phyloP scores from a whole-genome alignment of 2,329 filamentous ascomycete genomes.

The Exophiala dermatitidis region DNA sequence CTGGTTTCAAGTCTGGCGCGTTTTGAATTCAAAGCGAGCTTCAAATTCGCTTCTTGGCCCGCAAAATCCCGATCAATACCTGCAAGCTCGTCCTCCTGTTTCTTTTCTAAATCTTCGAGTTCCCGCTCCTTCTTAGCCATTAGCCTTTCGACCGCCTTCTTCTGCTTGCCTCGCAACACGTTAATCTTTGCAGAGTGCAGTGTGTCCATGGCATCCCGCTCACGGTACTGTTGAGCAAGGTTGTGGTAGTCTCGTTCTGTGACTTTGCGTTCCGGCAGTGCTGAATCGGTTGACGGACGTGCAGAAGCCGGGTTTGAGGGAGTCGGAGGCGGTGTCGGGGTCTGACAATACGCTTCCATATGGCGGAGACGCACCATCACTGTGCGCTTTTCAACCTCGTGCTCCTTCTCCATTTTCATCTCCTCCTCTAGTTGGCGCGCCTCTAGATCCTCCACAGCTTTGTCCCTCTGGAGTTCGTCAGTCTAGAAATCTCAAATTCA shows the following conservation, averaged over 20 bases:
- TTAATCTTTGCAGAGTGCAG: slow-evolving; percentile 42
- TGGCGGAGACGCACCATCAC: slow-evolving; percentile 41
- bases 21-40: slow-evolving; percentile 32
- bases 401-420: slow-evolving; percentile 40
- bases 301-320: slow-evolving; percentile 25
- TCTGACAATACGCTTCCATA: slow-evolving; percentile 43
- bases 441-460: slow-evolving; percentile 34
- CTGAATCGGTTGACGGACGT: slow-evolving; percentile 19
- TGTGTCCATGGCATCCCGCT: slow-evolving; percentile 38
- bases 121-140: slow-evolving; percentile 36
- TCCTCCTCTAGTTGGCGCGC: slow-evolving; percentile 40
- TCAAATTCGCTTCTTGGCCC: slow-evolving; percentile 29
- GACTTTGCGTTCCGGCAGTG: slow-evolving; percentile 30
- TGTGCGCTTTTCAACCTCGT: slow-evolving; percentile 38
- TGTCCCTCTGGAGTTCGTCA: slow-evolving; percentile 32
- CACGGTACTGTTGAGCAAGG: slow-evolving; percentile 40
- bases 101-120: slow-evolving; percentile 32
- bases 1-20: slow-evolving; percentile 32
- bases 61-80: slow-evolving; percentile 30
- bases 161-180: slow-evolving; percentile 42
- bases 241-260: slow-evolving; percentile 39
- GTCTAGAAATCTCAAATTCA: neutral
- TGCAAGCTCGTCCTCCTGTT: slow-evolving; percentile 31
- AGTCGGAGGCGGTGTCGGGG: slow-evolving; percentile 34
- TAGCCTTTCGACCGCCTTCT: slow-evolving; percentile 36